These are phyloP conservation scores for Nectriaceae sp. DNA, from an alignment of 2,329 filamentous ascomycete species.

Conservation along the genomic window DNA sequence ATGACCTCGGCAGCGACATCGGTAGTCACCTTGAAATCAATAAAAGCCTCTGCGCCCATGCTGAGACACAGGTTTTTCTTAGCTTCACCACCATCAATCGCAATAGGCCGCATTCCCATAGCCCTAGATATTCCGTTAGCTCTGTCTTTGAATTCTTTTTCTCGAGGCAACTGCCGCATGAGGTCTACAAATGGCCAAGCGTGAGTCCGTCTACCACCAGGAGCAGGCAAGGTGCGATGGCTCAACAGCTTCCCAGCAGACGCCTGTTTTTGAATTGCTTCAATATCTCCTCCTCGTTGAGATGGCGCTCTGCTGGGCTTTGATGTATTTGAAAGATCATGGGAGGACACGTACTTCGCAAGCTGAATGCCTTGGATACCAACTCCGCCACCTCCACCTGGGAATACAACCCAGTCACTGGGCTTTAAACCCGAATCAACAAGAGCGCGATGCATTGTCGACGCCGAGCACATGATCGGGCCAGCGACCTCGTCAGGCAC, in stretches of 20 bases:
- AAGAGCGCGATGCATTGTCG: neutral
- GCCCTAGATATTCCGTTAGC: neutral
- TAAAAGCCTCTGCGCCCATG: neutral
- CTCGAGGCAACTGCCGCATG: no score
- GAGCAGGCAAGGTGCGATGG: no score
- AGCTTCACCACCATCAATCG: neutral
- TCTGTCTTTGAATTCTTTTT: neutral
- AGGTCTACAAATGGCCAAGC: no score
- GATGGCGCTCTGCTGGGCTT: no score
- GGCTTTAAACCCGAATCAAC: neutral
- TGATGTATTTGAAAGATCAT: neutral
- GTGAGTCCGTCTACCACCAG: no score
- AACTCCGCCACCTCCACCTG: constrained; percentile 1
- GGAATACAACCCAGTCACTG: neutral
- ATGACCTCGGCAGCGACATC: neutral
- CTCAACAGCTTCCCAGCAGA: no score
- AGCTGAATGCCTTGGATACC: constrained; percentile 2
- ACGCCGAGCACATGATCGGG: constrained; percentile 1
- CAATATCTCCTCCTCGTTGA: no score
- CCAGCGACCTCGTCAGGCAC: neutral
- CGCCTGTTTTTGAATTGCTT: no score
- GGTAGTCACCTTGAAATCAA: neutral
- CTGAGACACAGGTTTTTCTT: neutral
- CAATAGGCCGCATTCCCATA: constrained; percentile 1
- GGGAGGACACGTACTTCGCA: neutral